Evolutionary conservation across 1,139 yeast species (phyloP).

Genomic region (Hansenula sp.): DNA sequence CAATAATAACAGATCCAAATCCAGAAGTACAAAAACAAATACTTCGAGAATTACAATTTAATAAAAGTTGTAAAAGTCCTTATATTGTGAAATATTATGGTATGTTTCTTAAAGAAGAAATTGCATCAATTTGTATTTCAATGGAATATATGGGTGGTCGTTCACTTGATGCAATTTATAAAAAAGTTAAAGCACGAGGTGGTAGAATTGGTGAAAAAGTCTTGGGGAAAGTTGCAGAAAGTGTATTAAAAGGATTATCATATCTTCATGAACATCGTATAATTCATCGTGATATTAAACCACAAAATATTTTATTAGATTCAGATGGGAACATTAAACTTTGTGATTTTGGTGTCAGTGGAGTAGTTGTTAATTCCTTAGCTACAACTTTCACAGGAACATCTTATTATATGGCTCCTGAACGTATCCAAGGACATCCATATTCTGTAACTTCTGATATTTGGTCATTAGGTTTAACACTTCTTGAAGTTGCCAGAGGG

Average conservation of each 20-base stretch:
- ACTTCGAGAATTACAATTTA: constrained; percentile 83
- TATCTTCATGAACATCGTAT: constrained; percentile 84
- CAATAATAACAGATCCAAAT: constrained; percentile 66
- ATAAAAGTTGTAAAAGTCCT: constrained; percentile 74
- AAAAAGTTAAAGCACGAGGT: constrained; percentile 54
- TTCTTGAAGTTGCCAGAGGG: constrained; percentile 89
- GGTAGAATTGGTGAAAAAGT: constrained; percentile 92
- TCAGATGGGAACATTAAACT: constrained; percentile 75
- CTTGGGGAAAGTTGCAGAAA: constrained; percentile 82
- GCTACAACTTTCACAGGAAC: constrained; percentile 98
- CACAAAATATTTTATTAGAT: constrained; percentile 82
- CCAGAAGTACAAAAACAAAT: constrained; percentile 80
- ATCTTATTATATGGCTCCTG: constrained; percentile 98
- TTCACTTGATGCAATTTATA: constrained; percentile 87
- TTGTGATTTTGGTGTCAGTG: constrained; percentile 98
- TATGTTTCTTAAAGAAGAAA: constrained; percentile 73
- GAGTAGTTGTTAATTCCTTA: constrained; percentile 89
- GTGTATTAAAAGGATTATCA: constrained; percentile 77
- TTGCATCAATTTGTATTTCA: constrained; percentile 78
- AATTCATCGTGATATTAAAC: constrained; percentile 91
- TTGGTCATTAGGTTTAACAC: constrained; percentile 91
- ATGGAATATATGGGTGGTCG: constrained; percentile 98
- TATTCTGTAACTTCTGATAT: constrained; percentile 93
- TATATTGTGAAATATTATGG: constrained; percentile 91
- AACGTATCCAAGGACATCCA: constrained; percentile 90